Base-by-base conservation (phyloP, 495 filamentous ascomycete genomes). In the Tuber melanosporum region DNA sequence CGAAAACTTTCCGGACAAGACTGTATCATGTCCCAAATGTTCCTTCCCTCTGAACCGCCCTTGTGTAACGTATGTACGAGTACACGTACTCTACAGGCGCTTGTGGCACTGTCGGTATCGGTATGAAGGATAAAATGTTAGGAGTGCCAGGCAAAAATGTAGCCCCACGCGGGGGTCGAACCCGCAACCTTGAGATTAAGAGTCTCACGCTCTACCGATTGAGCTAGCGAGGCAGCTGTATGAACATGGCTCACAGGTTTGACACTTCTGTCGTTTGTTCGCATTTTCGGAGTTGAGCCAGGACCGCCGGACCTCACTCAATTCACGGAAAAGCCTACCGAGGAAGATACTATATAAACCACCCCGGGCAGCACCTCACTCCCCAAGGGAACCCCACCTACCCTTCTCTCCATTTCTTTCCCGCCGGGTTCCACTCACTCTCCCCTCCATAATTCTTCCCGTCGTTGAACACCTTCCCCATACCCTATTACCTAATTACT, bases 161-260 rank as follows among this genome's bases (percentile, higher is more conserved):
- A 87, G 86, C 87, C 87, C 85, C 87, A 88, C 85, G 87, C 84
- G 86, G 87, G 87, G 87, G 86, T 88, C 86, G 85, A 87, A 88
- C 86, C 87, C 86, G 84, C 86, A 88, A 85, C 86, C 86, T 88
- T 87, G 85, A 87, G 87, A 87, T 88, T 75, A 88, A 88, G 86
- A 88, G 87, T 88, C 87, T 87, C 83, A 88, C 87, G 87, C 87
- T 88, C 87, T 88, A 86, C 87, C 86, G 86, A 88, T 88, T 88
- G 86, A 88, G 86, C 86, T 88, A 88, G 80, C 80, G 80, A 81
- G 80, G 80, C 80, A 15, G 3, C n/a, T 62, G 26, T 3, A 12
- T 32, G 26, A 32, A 5, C 3, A 47, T 10, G 45, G 19, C 26
- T 15, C 4, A 43, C 22, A 10, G 2, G 9, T n/a, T n/a, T 0